Conservation (phyloP, 2,329 filamentous ascomycete species). For the Ceratocystis variospora region DNA sequence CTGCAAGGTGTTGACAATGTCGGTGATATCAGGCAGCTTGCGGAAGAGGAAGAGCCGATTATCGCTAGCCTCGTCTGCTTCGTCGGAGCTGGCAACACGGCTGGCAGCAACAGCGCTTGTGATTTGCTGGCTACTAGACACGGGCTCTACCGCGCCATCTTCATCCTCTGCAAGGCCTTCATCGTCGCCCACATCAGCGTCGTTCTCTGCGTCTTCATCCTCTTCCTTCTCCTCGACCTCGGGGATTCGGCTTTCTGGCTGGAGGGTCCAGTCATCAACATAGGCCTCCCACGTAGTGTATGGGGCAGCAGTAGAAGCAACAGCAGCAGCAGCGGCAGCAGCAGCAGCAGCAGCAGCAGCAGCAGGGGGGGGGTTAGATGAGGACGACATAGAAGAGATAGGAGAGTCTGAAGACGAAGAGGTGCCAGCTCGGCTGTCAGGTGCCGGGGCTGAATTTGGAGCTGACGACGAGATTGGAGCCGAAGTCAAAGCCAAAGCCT, state of each 20-base stretch:
- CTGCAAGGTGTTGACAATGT: slow-evolving; percentile 27
- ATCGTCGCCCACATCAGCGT: slow-evolving; percentile 22
- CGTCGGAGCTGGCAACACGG: slow-evolving; percentile 21
- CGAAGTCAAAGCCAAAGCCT: not conserved
- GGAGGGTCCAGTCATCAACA: slow-evolving; percentile 28
- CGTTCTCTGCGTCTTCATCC: slow-evolving; percentile 23
- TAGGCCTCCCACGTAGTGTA: slow-evolving; percentile 32
- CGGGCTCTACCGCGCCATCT: not conserved
- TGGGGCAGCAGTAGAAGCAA: slow-evolving; percentile 22
- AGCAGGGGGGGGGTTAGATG: not conserved
- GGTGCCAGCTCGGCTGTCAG: not conserved
- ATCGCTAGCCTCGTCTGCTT: slow-evolving; percentile 19
- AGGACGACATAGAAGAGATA: not conserved
- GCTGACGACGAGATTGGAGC: not conserved
- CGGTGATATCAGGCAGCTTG: slow-evolving; percentile 13
- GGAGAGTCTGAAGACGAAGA: slow-evolving; percentile 3
- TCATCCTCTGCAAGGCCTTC: slow-evolving; percentile 13
- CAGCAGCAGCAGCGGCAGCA: too few relatives aligned
- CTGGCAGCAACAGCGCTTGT: slow-evolving; percentile 8
- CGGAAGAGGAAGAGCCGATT: slow-evolving; percentile 12
- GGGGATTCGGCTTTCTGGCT: slow-evolving; percentile 27
- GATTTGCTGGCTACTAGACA: not conserved
- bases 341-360: too few relatives aligned
- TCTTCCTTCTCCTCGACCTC: slow-evolving; percentile 22
- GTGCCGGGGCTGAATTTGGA: not conserved